Evolutionary conservation across 306 rosid genomes (phyloP).

Genomic region (Macrotyloma uniflorum): DNA sequence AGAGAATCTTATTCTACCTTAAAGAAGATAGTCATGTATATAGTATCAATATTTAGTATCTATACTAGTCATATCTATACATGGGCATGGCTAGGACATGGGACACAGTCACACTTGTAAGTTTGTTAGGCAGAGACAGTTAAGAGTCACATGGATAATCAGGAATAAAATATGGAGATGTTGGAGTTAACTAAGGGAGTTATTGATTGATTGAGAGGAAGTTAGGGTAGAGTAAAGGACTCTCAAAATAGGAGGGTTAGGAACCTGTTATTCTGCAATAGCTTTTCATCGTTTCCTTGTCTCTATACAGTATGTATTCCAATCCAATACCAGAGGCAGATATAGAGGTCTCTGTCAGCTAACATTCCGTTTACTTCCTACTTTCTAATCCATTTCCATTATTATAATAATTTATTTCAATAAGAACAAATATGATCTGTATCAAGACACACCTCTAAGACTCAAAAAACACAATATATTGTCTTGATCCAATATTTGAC

Average conservation of each 20-base stretch:
- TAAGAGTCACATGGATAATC: background rate
- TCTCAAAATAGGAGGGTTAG: background rate
- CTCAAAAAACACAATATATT: slow-evolving; percentile 8
- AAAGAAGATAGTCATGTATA: too few relatives aligned
- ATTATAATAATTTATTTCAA: slow-evolving; percentile 1
- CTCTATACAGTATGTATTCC: slow-evolving; percentile 1
- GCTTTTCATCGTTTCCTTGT: background rate
- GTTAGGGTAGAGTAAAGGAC: background rate
- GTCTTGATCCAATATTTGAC: background rate
- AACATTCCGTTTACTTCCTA: background rate
- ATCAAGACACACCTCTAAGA: slow-evolving; percentile 22
- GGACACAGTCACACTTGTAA: background rate
- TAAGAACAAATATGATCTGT: background rate
- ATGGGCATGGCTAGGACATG: too few relatives aligned
- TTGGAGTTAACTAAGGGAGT: background rate
- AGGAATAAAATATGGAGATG: background rate
- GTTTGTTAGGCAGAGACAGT: background rate
- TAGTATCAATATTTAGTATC: too few relatives aligned
- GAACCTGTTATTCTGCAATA: background rate
- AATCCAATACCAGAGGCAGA: background rate
- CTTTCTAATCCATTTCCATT: background rate
- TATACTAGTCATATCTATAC: too few relatives aligned
- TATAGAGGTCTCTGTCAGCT: background rate
- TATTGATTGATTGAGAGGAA: background rate
- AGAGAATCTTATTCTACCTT: too few relatives aligned